Conservation (phyloP, 768 basidiomycete genomes). For the Lentinula raphanica region DNA sequence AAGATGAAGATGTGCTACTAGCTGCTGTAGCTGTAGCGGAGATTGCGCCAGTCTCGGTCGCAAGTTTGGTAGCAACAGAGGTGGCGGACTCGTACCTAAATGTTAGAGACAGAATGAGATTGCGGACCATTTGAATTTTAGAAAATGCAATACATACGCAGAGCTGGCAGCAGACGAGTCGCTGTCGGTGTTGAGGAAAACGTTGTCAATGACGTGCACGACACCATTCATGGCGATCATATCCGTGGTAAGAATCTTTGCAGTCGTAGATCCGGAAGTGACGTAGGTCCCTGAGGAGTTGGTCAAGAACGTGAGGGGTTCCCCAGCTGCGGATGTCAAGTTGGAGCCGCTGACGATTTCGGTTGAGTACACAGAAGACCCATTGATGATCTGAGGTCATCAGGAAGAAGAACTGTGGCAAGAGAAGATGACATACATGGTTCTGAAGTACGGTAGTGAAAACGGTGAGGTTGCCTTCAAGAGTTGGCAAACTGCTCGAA, state of each 20-base stretch:
- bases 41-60: background rate
- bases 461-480: conserved; percentile 41
- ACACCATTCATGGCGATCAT: conserved; percentile 65
- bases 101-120: background rate
- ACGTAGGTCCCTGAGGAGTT: conserved; percentile 61
- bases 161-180: conserved; percentile 42
- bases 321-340: conserved; percentile 52
- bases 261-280: conserved; percentile 32
- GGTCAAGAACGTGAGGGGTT: conserved; percentile 41
- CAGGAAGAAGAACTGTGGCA: background rate
- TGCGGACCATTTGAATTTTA: too few species aligned
- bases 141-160: conserved; percentile 38
- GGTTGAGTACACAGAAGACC: conserved; percentile 60
- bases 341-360: conserved; percentile 29
- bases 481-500: conserved; percentile 24
- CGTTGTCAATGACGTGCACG: conserved; percentile 53
- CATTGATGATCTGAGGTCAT: conserved; percentile 58
- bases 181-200: conserved; percentile 40
- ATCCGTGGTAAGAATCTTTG: conserved; percentile 53
- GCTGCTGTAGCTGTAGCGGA: background rate
- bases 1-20: background rate
- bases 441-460: conserved; percentile 45
- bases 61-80: background rate
- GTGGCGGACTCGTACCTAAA: conserved; percentile 1
- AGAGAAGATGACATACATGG: conserved; percentile 41